phyloP scores from a whole-genome alignment of 306 rosid genomes.

The Vigna nakashimae region DNA sequence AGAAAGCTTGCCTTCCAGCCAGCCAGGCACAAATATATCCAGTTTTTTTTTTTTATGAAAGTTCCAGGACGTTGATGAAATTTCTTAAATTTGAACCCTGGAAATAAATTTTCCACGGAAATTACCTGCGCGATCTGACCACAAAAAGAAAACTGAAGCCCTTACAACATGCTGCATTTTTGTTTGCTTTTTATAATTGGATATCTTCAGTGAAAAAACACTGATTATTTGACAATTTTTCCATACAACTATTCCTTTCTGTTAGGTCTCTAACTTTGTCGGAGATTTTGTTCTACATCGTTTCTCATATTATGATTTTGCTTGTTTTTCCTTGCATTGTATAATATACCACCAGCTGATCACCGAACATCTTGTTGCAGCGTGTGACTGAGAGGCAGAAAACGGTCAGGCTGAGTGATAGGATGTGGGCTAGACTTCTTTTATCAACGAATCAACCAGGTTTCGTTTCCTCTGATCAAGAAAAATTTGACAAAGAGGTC shows the following conservation, averaged over 20 bases:
- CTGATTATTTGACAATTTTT: not conserved
- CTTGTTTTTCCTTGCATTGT: not conserved
- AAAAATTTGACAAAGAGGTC: conserved; percentile 41
- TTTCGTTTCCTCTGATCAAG: conserved; percentile 57
- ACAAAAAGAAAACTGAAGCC: not conserved
- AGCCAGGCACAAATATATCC: not conserved
- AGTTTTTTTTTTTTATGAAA: not conserved
- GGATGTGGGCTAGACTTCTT: conserved; percentile 98
- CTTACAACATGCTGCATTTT: not conserved
- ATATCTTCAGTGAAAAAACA: not conserved
- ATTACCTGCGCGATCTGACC: not conserved
- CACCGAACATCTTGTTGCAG: conserved; percentile 57
- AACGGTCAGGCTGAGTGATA: conserved; percentile 67
- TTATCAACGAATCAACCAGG: conserved; percentile 95
- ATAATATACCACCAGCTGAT: conserved; percentile 27
- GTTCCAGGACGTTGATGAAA: not conserved
- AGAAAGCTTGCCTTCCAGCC: not conserved
- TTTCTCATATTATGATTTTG: not conserved
- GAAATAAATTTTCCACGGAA: not conserved
- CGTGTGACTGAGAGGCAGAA: conserved; percentile 80
- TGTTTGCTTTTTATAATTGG: not conserved
- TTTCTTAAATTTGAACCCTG: not conserved
- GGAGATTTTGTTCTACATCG: not conserved
- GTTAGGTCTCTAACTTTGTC: not conserved
- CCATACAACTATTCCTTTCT: not conserved